phyloP scores from a whole-genome alignment of 2,329 filamentous ascomycete species.

The Ambrosiella beaveri region DNA sequence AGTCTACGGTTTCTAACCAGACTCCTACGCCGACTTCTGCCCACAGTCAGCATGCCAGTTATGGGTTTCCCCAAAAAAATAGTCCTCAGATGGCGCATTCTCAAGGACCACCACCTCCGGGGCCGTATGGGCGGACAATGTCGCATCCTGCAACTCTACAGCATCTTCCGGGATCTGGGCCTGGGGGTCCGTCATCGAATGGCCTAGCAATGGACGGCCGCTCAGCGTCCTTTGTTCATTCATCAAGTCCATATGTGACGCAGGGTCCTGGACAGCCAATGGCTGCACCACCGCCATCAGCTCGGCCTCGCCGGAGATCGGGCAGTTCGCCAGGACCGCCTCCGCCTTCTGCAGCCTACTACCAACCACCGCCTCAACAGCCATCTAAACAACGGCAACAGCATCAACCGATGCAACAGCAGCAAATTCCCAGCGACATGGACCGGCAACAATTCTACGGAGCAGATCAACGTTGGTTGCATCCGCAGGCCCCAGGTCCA shows the following conservation, averaged over 20 bases:
- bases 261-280: slow-evolving; percentile 3
- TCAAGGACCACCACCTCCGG: slow-evolving; percentile 18
- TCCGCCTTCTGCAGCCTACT: neutral
- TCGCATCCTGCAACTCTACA: slow-evolving; percentile 29
- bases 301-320: neutral
- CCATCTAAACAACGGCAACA: slow-evolving; percentile 1
- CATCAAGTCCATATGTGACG: slow-evolving; percentile 2
- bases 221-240: slow-evolving; percentile 10
- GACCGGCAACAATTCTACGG: slow-evolving; percentile 1
- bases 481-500: neutral
- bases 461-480: neutral
- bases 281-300: neutral
- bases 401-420: neutral
- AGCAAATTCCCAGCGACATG: neutral
- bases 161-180: neutral
- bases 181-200: slow-evolving; percentile 32
- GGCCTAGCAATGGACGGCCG: slow-evolving; percentile 4
- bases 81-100: slow-evolving; percentile 34
- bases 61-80: slow-evolving; percentile 28
- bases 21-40: slow-evolving; percentile 44
- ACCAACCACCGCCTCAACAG: neutral
- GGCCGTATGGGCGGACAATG: slow-evolving; percentile 23
- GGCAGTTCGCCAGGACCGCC: neutral
- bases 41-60: slow-evolving; percentile 33
- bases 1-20: slow-evolving; percentile 34